phyloP scores from a whole-genome alignment of 2,329 filamentous ascomycete species.

The Aureobasidium uvarum region DNA sequence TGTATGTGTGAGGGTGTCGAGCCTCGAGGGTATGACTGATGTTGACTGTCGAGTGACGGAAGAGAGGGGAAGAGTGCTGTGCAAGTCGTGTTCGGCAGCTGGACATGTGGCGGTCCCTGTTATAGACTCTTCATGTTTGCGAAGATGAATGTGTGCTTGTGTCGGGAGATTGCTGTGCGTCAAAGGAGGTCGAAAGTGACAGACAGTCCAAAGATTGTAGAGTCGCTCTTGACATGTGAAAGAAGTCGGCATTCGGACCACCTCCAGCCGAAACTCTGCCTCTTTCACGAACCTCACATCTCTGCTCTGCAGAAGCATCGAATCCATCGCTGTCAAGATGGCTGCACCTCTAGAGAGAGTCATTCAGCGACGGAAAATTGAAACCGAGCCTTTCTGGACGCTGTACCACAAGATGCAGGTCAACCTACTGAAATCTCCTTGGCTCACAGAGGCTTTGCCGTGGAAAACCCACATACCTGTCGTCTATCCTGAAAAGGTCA shows the following conservation, averaged over 20 bases:
- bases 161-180: not conserved
- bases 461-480: too few species aligned
- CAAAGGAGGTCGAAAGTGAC: not conserved
- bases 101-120: not conserved
- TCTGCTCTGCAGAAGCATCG: not conserved
- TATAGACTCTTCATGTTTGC: conserved; percentile 2
- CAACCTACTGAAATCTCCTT: too few species aligned
- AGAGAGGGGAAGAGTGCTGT: not conserved
- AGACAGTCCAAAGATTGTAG: not conserved
- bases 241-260: not conserved
- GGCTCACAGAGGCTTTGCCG: too few species aligned
- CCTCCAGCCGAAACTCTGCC: not conserved
- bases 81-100: not conserved
- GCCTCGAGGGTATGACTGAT: not conserved
- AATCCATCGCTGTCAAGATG: not conserved
- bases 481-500: too few species aligned
- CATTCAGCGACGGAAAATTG: too few species aligned
- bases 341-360: not conserved
- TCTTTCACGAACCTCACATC: too few species aligned
- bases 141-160: not conserved
- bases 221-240: conserved; percentile 5
- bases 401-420: too few species aligned
- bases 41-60: not conserved
- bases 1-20: not conserved
- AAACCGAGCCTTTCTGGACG: too few species aligned